phyloP scores from a whole-genome alignment of 345 rosid species.

The Aquilaria yunnanensis region DNA sequence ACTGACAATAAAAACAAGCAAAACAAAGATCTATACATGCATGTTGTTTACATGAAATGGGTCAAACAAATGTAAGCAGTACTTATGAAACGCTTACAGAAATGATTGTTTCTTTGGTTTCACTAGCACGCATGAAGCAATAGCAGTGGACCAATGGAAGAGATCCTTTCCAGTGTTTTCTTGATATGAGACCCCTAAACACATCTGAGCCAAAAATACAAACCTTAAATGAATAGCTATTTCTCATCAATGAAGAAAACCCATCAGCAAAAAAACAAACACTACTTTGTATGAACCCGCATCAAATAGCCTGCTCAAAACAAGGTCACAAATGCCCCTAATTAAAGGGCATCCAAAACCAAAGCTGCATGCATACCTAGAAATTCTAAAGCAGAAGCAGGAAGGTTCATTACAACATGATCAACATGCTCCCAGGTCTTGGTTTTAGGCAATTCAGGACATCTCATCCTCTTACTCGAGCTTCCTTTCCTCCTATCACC shows the following conservation, averaged over 20 bases:
- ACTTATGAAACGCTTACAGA: slow-evolving; percentile 34
- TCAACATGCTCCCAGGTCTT: slow-evolving; percentile 90
- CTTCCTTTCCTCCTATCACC: slow-evolving; percentile 36
- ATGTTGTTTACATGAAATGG: not conserved
- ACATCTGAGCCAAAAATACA: slow-evolving; percentile 44
- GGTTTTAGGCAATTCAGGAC: slow-evolving; percentile 36
- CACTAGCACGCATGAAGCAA: slow-evolving; percentile 79
- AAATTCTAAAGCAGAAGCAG: slow-evolving; percentile 88
- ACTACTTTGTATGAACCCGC: not conserved
- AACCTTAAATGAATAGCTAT: not conserved
- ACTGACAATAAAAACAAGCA: not conserved
- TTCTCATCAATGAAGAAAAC: not conserved
- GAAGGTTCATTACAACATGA: slow-evolving; percentile 97
- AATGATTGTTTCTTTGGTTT: slow-evolving; percentile 53
- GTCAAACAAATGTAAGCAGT: not conserved
- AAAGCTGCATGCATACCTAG: slow-evolving; percentile 39
- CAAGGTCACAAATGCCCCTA: not conserved
- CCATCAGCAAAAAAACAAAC: not conserved
- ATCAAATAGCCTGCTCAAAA: slow-evolving; percentile 1
- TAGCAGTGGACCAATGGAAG: slow-evolving; percentile 89
- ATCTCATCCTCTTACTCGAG: slow-evolving; percentile 51
- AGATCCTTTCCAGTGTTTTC: slow-evolving; percentile 63
- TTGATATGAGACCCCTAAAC: slow-evolving; percentile 49
- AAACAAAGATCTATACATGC: not conserved
- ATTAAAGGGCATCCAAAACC: not conserved